A percentile compares a stretch with the other conserved stretches of the same genome.
Evolutionary conservation across 2,329 filamentous ascomycete species (phyloP).

Genomic region (Hypoxylon sp.): DNA sequence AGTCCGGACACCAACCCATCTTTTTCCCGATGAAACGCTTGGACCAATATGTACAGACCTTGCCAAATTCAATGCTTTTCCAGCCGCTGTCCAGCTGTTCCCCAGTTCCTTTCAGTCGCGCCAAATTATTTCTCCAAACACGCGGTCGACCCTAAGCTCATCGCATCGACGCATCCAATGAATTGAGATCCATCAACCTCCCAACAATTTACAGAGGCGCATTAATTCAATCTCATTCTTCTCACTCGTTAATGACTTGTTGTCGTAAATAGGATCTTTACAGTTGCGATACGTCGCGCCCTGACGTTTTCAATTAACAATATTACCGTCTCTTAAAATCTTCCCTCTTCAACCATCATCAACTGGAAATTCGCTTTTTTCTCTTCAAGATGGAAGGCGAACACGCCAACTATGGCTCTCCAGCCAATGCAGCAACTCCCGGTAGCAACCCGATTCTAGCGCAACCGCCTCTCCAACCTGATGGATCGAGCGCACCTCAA

Average conservation of each 20-base stretch:
- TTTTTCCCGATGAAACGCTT: conserved; percentile 19
- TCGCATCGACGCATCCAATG: conserved; percentile 41
- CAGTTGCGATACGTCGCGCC: conserved; percentile 45
- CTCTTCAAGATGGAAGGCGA: conserved; percentile 70
- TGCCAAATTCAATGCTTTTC: conserved; percentile 39
- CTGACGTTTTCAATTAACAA: conserved; percentile 26
- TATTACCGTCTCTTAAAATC: conserved; percentile 7
- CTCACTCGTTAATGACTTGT: conserved; percentile 42
- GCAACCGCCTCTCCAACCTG: conserved; percentile 67
- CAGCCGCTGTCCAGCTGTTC: conserved; percentile 23
- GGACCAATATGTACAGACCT: conserved; percentile 29
- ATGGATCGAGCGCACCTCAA: conserved; percentile 58
- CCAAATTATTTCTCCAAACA: conserved; percentile 59
- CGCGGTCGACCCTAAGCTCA: conserved; percentile 53
- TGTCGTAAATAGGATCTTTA: conserved; percentile 34
- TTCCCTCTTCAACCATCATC: conserved; percentile 22
- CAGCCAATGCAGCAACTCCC: conserved; percentile 70
- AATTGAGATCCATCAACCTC: conserved; percentile 42
- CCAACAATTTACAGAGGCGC: conserved; percentile 21
- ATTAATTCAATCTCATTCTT: conserved; percentile 25
- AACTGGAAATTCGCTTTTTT: conserved; percentile 30
- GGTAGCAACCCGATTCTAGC: conserved; percentile 70
- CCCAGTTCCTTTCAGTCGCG: conserved; percentile 45
- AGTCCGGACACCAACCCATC: conserved; percentile 8
- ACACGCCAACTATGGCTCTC: conserved; percentile 70